Evolutionary conservation across 2,329 filamentous ascomycete species (phyloP).

Genomic region (Leptographium wingfieldii): DNA sequence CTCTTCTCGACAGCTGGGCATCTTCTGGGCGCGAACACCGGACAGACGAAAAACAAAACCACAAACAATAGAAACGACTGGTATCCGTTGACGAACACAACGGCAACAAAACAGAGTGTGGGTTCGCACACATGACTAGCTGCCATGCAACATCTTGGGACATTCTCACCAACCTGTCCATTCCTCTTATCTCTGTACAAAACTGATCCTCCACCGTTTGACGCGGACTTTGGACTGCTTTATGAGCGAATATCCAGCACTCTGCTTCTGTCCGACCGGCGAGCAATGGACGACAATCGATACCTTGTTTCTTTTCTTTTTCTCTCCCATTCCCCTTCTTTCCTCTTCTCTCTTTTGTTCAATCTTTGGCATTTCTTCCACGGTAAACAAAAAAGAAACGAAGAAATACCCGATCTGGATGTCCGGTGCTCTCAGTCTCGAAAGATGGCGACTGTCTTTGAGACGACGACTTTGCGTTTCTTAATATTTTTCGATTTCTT

Average conservation of each 20-base stretch:
- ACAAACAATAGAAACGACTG: constrained; percentile 13
- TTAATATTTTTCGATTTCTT: constrained; percentile 19
- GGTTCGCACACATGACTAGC: neutral
- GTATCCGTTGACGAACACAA: constrained; percentile 24
- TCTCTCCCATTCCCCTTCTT: neutral
- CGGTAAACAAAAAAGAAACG: constrained; percentile 7
- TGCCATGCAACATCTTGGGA: neutral
- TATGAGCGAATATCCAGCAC: neutral
- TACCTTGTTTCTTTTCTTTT: constrained; percentile 14
- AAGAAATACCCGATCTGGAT: constrained; percentile 19
- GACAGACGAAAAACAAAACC: neutral
- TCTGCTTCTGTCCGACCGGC: constrained; percentile 15
- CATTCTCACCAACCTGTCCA: neutral
- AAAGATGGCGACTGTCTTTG: constrained; percentile 26
- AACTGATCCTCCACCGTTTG: constrained; percentile 4
- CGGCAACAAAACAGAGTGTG: constrained; percentile 3
- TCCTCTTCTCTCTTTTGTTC: neutral
- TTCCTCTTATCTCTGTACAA: constrained; percentile 17
- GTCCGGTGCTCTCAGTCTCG: constrained; percentile 23
- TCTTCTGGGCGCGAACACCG: neutral
- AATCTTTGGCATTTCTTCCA: constrained; percentile 12
- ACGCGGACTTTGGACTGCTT: constrained; percentile 8
- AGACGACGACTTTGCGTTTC: constrained; percentile 32
- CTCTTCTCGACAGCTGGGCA: neutral
- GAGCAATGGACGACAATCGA: constrained; percentile 20